Base-by-base conservation (phyloP, 768 basidiomycete species). In the Tricholoma sp. region DNA sequence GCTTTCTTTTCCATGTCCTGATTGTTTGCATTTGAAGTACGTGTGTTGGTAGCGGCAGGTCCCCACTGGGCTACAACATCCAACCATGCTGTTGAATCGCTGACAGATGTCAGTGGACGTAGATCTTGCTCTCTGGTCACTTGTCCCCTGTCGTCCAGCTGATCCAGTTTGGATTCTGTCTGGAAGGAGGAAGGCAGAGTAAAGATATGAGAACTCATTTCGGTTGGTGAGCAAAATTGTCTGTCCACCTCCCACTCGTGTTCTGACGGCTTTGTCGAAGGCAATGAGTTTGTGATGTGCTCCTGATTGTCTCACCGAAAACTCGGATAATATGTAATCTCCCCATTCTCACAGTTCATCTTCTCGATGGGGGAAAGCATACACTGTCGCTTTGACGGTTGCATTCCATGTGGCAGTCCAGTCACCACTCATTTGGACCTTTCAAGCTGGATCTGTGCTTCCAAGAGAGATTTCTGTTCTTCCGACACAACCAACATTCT, bases 1-100 rank as follows among this genome's bases (percentile, higher is more conserved):
- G 64, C 43, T 66, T 67, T 5, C 59, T 58, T 29, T 22, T 9
- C 45, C 45, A 24, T 55, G 54, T 7, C 45, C 54, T 24, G n/a
- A 21, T 14, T 22, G 12, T 14, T 27, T 29, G 32, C 45, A 55
- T 35, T 49, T 55, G 18, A 32, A 9, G 32, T 45, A 55, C 10
- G 24, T 18, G 22, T 57, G 56, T 11, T 12, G 27, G 54, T 55
- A 55, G 3, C 5, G 5, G 27, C 56, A 57, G 16, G 50, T 10
- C 9, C 16, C 12, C 7, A 35, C 18, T 14, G 56, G 16, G 22
- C 51, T 51, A 10, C 16, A 22, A 12, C 56, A 43, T 5, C 32
- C 39, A 1, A 34, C 19, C 5, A n/a, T 21, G 29, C 32, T 47
- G 12, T 56, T 56, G 55, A 56, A 56, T 3, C 35, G 19, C 21